Conservation (phyloP, 169 alveolate genomes). For the Plasmodium ovale region DNA sequence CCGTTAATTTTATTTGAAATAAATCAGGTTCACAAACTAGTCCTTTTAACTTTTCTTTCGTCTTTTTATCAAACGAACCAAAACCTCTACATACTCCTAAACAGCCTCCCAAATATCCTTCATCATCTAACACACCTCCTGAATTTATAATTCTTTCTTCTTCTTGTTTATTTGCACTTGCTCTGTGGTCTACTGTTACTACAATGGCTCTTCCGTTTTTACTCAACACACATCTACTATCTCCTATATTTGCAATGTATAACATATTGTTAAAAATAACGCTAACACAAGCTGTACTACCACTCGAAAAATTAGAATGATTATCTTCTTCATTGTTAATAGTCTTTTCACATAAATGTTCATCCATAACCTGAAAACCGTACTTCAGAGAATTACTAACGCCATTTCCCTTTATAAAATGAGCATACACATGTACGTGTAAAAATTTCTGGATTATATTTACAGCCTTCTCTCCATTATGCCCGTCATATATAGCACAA, state of each 20-base stretch:
- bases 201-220: conserved; percentile 94
- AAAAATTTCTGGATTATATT: conserved; percentile 78
- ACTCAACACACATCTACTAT: conserved; percentile 96
- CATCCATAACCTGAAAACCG: conserved; percentile 79
- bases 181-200: conserved; percentile 98
- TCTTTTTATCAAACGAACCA: conserved; percentile 95
- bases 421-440: conserved; percentile 76
- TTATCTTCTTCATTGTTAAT: conserved; percentile 80
- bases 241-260: conserved; percentile 98
- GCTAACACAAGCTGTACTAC: conserved; percentile 75
- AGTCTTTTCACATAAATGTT: conserved; percentile 79
- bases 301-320: conserved; percentile 79
- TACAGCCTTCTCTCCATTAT: conserved; percentile 85
- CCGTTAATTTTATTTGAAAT: conserved; percentile 85
- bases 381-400: conserved; percentile 78
- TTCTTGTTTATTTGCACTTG: conserved; percentile 93
- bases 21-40: conserved; percentile 96
- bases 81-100: conserved; percentile 96
- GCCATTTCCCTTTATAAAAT: conserved; percentile 52
- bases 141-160: conserved; percentile 92
- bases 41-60: conserved; percentile 92
- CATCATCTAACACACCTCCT: conserved; percentile 96
- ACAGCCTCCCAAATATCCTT: conserved; percentile 96
- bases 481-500: conserved; percentile 86
- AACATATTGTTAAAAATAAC: conserved; percentile 42